Percentiles rank a stretch among this genome's conserved stretches.
phyloP scores from a whole-genome alignment of 1,139 yeast species.

The Suhomyces panamericanus region DNA sequence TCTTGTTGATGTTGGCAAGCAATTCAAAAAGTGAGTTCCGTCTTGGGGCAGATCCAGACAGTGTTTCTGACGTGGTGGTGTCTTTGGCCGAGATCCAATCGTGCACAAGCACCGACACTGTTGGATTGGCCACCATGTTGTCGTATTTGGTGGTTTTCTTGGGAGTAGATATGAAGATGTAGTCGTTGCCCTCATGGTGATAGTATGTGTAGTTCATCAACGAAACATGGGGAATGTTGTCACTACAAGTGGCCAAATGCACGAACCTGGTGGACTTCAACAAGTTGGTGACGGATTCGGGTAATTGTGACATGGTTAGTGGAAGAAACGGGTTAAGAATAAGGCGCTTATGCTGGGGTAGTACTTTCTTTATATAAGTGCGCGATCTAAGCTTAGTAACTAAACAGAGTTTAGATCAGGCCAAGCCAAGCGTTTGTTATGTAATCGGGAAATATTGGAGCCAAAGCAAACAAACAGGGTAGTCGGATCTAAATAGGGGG shows the following conservation, averaged over 20 bases:
- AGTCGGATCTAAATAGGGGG: too few relatives aligned
- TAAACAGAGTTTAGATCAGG: too few relatives aligned
- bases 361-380: background rate
- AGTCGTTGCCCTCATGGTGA: conserved; percentile 39
- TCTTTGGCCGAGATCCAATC: conserved; percentile 75
- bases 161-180: conserved; percentile 69
- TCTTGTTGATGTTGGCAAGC: conserved; percentile 70
- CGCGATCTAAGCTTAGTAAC: background rate
- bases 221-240: conserved; percentile 76
- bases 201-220: conserved; percentile 83
- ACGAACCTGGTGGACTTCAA: conserved; percentile 64
- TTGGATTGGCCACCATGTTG: conserved; percentile 66
- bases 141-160: conserved; percentile 67
- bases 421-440: background rate
- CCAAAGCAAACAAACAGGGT: background rate
- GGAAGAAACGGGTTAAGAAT: background rate
- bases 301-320: conserved; percentile 30
- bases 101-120: conserved; percentile 77
- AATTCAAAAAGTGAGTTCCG: conserved; percentile 57
- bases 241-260: conserved; percentile 75
- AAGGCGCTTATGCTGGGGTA: background rate
- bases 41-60: conserved; percentile 24
- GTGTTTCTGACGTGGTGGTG: conserved; percentile 11
- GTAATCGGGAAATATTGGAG: background rate
- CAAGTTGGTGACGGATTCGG: conserved; percentile 55